Percentiles rank a stretch among this genome's conserved stretches.
phyloP scores from a whole-genome alignment of 352 stramenopile species.

The Globisporangium emineosum region DNA sequence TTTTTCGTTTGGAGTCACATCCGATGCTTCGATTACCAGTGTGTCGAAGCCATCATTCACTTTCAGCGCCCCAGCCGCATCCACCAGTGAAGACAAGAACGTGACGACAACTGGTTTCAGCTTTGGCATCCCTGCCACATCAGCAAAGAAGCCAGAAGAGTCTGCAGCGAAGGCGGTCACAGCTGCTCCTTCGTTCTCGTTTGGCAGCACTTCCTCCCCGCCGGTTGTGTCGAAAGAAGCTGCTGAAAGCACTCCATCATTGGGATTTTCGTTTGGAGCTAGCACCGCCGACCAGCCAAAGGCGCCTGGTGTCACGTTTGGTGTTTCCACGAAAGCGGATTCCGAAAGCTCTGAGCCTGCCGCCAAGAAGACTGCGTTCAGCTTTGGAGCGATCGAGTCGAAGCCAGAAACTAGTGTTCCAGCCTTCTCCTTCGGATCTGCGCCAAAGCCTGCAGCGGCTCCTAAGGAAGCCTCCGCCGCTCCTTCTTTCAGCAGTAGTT shows the following conservation, averaged over 20 bases:
- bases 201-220: conserved; percentile 7
- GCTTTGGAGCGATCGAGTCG: conserved; percentile 18
- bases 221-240: neutral
- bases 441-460: conserved; percentile 1
- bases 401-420: conserved; percentile 20
- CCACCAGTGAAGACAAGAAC: conserved; percentile 5
- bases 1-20: conserved; percentile 22
- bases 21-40: neutral
- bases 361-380: conserved; percentile 19
- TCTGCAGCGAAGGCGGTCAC: conserved; percentile 3
- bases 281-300: neutral
- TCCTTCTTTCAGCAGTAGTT: neutral
- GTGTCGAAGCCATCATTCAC: conserved; percentile 25
- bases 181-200: conserved; percentile 17
- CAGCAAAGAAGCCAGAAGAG: conserved; percentile 13
- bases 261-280: conserved; percentile 16
- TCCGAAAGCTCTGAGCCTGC: conserved; percentile 11
- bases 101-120: conserved; percentile 24
- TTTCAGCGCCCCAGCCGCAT: conserved; percentile 10
- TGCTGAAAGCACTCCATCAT: neutral
- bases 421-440: conserved; percentile 25
- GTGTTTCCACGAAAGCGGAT: neutral
- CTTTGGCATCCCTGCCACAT: conserved; percentile 20
- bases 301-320: neutral
- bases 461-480: neutral